These are phyloP conservation scores for Leccinum variicolor DNA, from an alignment of 768 basidiomycete species.

Conservation along the genomic window DNA sequence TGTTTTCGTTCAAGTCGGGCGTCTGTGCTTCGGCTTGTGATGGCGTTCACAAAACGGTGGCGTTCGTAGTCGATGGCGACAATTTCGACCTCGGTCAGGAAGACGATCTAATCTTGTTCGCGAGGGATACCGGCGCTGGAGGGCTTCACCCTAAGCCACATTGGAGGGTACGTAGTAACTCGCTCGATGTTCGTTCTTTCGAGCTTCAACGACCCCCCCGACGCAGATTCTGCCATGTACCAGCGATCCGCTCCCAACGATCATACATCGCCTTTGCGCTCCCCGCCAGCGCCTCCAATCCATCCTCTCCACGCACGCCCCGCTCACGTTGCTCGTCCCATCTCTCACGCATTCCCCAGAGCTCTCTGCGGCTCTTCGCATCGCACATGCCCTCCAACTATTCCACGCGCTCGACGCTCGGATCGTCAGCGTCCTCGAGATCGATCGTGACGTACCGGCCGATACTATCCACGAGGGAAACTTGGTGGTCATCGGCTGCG, in stretches of 20 bases:
- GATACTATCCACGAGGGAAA: slow-evolving; percentile 37
- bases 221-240: slow-evolving; percentile 7
- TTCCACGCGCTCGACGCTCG: slow-evolving; percentile 71
- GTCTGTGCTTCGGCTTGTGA: background rate
- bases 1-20: slow-evolving; percentile 20
- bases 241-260: background rate
- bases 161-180: slow-evolving; percentile 23
- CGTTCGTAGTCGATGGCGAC: slow-evolving; percentile 15
- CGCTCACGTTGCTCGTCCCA: slow-evolving; percentile 57
- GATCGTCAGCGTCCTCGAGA: slow-evolving; percentile 43
- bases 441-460: slow-evolving; percentile 1
- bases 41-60: background rate
- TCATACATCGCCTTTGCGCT: background rate
- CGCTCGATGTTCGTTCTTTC: background rate
- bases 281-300: slow-evolving; percentile 52
- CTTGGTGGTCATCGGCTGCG: slow-evolving; percentile 55
- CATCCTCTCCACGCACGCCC: slow-evolving; percentile 52
- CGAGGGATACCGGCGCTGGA: background rate
- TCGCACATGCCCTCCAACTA: slow-evolving; percentile 63
- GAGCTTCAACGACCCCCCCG: background rate
- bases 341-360: slow-evolving; percentile 32
- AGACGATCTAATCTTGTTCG: slow-evolving; percentile 9
- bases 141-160: background rate
- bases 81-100: background rate
- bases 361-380: slow-evolving; percentile 54